Evolutionary conservation across 164 flowering plant species (phyloP), one percentile per base, ranked within the genome.

Genomic region (Vitis amurensis): DNA sequence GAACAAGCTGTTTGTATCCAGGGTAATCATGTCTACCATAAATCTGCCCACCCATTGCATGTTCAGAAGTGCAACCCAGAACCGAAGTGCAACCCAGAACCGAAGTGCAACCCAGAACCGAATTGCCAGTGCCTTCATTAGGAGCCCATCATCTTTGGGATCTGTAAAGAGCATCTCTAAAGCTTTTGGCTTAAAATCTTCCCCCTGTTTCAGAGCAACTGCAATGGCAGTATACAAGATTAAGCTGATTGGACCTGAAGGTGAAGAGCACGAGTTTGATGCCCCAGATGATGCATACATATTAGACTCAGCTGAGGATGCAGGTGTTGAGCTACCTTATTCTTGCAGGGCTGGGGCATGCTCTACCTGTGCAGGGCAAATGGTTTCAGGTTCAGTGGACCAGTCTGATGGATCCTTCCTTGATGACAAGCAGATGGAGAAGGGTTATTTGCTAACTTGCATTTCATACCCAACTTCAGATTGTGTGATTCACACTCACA

Each of bases 271-370:
- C 5, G 91, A 88, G 74, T 85, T 91, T 63, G 94, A 88, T 1
- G 97, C 94, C 9, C 85, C 87, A 1, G 91, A 87, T 62, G 94
- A 89, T 66, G 19, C 63, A 5, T 88, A 84, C 84, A 88, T 91
- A 66, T 77, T 91, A 9, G 94, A 91, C 55, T 72, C 97, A 29
- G 94, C 91, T 11, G 92, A 89, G 80, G 53, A 52, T 4, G 97
- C 90, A 0, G 97, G 92, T 19, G n/a, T 88, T 31, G 97, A 87
- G 48, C 73, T 89, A 62, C 97, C 97, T 0, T 91, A 91, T 73
- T 88, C 90, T 0, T 91, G 97, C 88, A 75, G 91, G 76, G 97
- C 91, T 10, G 94, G 94, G 12, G 90, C 97, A 1, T 91, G 97
- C 80, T 89, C 90, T 3, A 87, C 92, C 47, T 91, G 97, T 72